Percentiles rank a stretch among this genome's conserved stretches.
Evolutionary conservation across 768 basidiomycete genomes (phyloP).

Genomic region (Macrolepiota albuminosa): DNA sequence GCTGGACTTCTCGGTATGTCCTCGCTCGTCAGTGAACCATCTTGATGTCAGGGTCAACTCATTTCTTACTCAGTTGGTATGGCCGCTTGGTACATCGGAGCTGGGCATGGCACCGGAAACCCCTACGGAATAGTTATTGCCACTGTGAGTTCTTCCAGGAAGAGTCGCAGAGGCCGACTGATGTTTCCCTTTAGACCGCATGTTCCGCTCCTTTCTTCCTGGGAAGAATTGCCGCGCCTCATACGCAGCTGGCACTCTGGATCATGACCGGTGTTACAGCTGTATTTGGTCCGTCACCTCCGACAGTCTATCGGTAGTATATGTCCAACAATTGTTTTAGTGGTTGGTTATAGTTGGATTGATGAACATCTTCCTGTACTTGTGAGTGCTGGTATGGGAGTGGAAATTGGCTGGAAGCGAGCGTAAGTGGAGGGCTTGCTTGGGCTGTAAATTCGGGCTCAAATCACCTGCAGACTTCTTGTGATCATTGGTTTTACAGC

Average conservation of each 20-base stretch:
- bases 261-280: constrained; percentile 33
- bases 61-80: constrained; percentile 26
- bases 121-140: constrained; percentile 38
- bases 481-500: constrained; percentile 43
- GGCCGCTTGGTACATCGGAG: constrained; percentile 40
- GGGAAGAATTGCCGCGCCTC: constrained; percentile 29
- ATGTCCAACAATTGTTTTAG: constrained; percentile 12
- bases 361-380: constrained; percentile 26
- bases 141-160: constrained; percentile 24
- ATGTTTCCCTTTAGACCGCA: constrained; percentile 21
- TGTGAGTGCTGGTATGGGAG: constrained; percentile 29
- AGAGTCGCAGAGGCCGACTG: not conserved
- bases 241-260: constrained; percentile 31
- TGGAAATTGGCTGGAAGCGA: constrained; percentile 36
- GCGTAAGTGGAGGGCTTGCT: constrained; percentile 24
- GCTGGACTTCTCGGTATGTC: constrained; percentile 30
- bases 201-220: constrained; percentile 32
- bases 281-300: constrained; percentile 27
- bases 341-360: constrained; percentile 40
- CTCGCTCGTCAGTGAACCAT: not conserved
- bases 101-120: constrained; percentile 32
- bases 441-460: not conserved
- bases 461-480: constrained; percentile 25
- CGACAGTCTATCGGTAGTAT: not conserved
- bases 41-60: not conserved